phyloP scores from a whole-genome alignment of 768 basidiomycete species.

The Kwoniella newhampshirensis region DNA sequence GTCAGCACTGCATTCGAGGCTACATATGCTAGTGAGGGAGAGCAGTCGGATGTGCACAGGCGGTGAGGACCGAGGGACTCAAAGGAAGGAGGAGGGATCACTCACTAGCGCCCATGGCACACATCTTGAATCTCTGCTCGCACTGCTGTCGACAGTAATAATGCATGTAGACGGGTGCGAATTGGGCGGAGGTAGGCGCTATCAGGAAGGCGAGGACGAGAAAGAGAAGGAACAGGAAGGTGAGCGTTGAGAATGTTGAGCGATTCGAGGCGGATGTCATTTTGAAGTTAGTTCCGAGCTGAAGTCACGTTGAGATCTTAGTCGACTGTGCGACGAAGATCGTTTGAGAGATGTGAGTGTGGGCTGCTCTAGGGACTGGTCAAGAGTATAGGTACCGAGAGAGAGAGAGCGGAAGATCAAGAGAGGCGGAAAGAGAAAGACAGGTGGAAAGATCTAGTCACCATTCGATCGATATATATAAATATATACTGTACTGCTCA shows the following conservation, averaged over 20 bases:
- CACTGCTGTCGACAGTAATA: slow-evolving; percentile 29
- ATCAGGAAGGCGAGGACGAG: slow-evolving; percentile 6
- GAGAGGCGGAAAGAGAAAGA: too few relatives aligned
- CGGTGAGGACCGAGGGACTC: background rate
- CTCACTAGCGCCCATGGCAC: slow-evolving; percentile 21
- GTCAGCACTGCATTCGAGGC: background rate
- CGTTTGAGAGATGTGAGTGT: too few relatives aligned
- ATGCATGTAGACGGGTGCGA: slow-evolving; percentile 13
- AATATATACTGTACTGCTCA: too few relatives aligned
- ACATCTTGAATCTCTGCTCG: slow-evolving; percentile 20
- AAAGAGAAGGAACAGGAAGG: slow-evolving; percentile 9
- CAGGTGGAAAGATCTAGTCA: too few relatives aligned
- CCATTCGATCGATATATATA: too few relatives aligned
- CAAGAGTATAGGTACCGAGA: too few relatives aligned
- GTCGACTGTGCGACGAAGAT: too few relatives aligned
- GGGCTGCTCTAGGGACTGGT: too few relatives aligned
- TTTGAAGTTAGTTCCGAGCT: too few relatives aligned
- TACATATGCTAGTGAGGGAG: background rate
- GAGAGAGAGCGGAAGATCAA: too few relatives aligned
- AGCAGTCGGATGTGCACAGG: background rate
- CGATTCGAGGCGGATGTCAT: slow-evolving; percentile 1
- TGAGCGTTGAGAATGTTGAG: slow-evolving; percentile 1
- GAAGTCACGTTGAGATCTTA: too few relatives aligned
- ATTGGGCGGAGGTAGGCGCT: slow-evolving; percentile 8
- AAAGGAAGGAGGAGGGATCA: slow-evolving; percentile 1